Evolutionary conservation across 371 early-diverging fungal species (phyloP).

Genomic region (Choanephora cucurbitarum): DNA sequence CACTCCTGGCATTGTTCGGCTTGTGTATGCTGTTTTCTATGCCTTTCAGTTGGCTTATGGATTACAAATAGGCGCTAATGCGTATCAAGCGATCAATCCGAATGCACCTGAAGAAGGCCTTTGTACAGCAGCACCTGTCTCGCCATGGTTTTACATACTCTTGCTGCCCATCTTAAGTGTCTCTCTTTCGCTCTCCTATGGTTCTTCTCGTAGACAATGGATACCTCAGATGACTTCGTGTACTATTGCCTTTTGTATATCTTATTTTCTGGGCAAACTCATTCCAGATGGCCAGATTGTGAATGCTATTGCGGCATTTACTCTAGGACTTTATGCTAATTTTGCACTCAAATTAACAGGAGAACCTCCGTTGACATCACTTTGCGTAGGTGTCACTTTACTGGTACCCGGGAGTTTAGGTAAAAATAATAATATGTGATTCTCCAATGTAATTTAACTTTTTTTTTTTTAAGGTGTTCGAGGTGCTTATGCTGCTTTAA

Average conservation of each 20-base stretch:
- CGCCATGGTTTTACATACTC: slow-evolving; percentile 40
- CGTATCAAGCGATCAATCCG: slow-evolving; percentile 37
- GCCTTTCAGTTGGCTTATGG: slow-evolving; percentile 81
- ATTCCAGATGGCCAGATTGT: slow-evolving; percentile 40
- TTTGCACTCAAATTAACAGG: slow-evolving; percentile 39
- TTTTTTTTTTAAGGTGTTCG: slow-evolving; percentile 34
- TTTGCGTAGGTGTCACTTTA: slow-evolving; percentile 46
- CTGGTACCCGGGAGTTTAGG: slow-evolving; percentile 52
- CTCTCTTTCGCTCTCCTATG: slow-evolving; percentile 41
- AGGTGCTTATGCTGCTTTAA: slow-evolving; percentile 43
- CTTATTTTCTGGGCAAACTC: slow-evolving; percentile 37
- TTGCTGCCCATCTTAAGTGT: slow-evolving; percentile 40
- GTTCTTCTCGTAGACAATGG: slow-evolving; percentile 43
- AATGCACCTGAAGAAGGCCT: slow-evolving; percentile 26
- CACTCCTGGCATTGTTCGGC: slow-evolving; percentile 79
- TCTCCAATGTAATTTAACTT: slow-evolving; percentile 3
- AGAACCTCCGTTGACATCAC: slow-evolving; percentile 39
- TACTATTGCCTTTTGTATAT: slow-evolving; percentile 33
- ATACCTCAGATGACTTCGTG: slow-evolving; percentile 34
- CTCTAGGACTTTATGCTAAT: slow-evolving; percentile 43
- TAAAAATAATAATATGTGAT: slow-evolving; percentile 13
- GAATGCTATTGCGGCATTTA: slow-evolving; percentile 44
- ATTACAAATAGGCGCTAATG: slow-evolving; percentile 65
- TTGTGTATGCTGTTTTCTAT: slow-evolving; percentile 76
- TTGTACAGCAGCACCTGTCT: slow-evolving; percentile 27